phyloP scores from a whole-genome alignment of 1,284 basidiomycete genomes.

The Gomphus bonarii region DNA sequence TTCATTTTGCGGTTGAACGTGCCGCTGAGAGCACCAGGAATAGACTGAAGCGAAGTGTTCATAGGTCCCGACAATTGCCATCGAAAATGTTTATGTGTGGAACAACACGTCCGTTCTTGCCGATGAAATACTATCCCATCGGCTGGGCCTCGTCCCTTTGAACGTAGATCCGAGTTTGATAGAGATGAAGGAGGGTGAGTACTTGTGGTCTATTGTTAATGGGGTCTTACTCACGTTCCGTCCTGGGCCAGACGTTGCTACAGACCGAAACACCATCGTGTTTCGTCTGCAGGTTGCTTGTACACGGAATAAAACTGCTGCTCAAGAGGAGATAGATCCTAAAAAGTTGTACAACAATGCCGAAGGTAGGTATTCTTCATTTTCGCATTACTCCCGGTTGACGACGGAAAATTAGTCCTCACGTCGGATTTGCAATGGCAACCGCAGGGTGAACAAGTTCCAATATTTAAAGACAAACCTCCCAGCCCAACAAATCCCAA shows the following conservation, averaged over 20 bases:
- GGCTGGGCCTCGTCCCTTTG: conserved; percentile 85
- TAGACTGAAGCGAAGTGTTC: conserved; percentile 1
- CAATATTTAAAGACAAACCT: conserved; percentile 36
- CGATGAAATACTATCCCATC: conserved; percentile 89
- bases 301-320: conserved; percentile 40
- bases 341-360: conserved; percentile 59
- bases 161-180: conserved; percentile 73
- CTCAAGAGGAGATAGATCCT: conserved; percentile 48
- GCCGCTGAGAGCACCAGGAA: neutral
- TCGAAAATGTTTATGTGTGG: conserved; percentile 91
- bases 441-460: conserved; percentile 77
- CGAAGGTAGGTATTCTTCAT: conserved; percentile 25
- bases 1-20: neutral
- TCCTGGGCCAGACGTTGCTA: conserved; percentile 37
- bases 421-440: conserved; percentile 77
- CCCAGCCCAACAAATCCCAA: conserved; percentile 73
- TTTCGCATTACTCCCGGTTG: neutral
- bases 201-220: neutral
- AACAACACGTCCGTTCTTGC: conserved; percentile 94
- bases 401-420: conserved; percentile 35
- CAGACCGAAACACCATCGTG: conserved; percentile 89
- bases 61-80: conserved; percentile 86
- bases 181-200: conserved; percentile 33
- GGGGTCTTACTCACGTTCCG: neutral
- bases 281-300: conserved; percentile 75